phyloP scores from a whole-genome alignment of 202 grass and related monocot genomes.

The Carex arenaria region DNA sequence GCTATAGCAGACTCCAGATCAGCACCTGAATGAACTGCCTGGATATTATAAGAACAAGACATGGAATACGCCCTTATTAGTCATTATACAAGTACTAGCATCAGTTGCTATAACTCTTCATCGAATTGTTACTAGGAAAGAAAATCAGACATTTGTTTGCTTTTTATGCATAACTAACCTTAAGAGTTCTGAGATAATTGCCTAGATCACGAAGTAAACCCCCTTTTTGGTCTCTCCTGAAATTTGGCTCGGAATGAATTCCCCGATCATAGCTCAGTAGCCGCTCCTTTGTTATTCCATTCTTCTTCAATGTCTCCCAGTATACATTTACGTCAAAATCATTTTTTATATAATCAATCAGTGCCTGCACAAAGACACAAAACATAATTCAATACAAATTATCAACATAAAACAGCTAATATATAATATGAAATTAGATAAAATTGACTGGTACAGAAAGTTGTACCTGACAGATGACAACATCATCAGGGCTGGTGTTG shows the following conservation, averaged over 20 bases:
- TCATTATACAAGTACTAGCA: conserved; percentile 2
- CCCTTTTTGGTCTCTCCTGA: conserved; percentile 78
- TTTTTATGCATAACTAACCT: conserved; percentile 52
- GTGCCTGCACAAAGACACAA: conserved; percentile 49
- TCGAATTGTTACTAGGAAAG: background rate
- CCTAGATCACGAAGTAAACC: conserved; percentile 74
- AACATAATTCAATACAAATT: conserved; percentile 31
- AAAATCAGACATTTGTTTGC: conserved; percentile 2
- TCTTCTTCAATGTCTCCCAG: conserved; percentile 91
- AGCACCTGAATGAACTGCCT: conserved; percentile 99
- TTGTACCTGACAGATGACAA: conserved; percentile 93
- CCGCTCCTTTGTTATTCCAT: conserved; percentile 87
- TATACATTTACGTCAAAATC: conserved; percentile 81
- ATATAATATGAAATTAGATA: conserved; percentile 4
- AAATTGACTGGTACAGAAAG: conserved; percentile 9
- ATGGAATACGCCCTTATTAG: conserved; percentile 21
- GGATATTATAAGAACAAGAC: conserved; percentile 17
- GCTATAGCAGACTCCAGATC: conserved; percentile 97
- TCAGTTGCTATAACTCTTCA: background rate
- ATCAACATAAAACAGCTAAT: conserved; percentile 3
- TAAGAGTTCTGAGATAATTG: conserved; percentile 85
- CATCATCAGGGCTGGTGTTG: conserved; percentile 98
- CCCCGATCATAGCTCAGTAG: conserved; percentile 86
- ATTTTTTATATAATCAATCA: conserved; percentile 86
- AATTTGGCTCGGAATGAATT: conserved; percentile 96